Conservation (phyloP, 805 yeast species). For the Yamadazyma olivae region DNA sequence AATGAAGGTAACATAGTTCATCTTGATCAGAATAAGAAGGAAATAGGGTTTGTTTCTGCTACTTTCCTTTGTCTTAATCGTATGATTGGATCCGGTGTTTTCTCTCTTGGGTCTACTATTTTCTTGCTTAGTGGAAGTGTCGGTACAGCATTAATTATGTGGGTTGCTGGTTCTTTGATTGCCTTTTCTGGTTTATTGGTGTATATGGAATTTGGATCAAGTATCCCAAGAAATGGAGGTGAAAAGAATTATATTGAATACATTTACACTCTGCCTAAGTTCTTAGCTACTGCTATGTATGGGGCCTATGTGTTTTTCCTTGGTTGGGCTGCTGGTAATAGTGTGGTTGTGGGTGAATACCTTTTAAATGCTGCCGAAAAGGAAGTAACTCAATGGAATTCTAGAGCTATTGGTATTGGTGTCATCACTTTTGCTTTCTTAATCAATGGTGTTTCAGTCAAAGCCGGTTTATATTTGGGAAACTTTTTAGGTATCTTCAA, state of each 20-base stretch:
- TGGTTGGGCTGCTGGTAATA: conserved; percentile 86
- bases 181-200: conserved; percentile 57
- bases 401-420: conserved; percentile 73
- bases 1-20: no score
- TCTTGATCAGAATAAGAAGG: conserved; percentile 20
- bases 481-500: conserved; percentile 67
- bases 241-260: conserved; percentile 80
- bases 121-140: conserved; percentile 62
- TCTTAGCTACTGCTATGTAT: conserved; percentile 57
- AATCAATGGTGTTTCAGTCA: conserved; percentile 58
- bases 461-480: conserved; percentile 64
- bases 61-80: conserved; percentile 56
- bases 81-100: conserved; percentile 75
- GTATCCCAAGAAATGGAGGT: conserved; percentile 80
- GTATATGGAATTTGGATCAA: conserved; percentile 77
- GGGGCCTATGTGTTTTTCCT: conserved; percentile 71
- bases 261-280: conserved; percentile 65
- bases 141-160: conserved; percentile 66
- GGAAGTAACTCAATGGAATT: conserved; percentile 70
- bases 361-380: conserved; percentile 70
- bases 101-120: conserved; percentile 64
- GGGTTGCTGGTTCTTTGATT: conserved; percentile 73
- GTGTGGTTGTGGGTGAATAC: conserved; percentile 77
- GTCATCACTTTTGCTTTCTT: conserved; percentile 69
- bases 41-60: conserved; percentile 45